Conservation (phyloP, 2,329 filamentous ascomycete genomes). For the Stagonosporopsis tanaceti region DNA sequence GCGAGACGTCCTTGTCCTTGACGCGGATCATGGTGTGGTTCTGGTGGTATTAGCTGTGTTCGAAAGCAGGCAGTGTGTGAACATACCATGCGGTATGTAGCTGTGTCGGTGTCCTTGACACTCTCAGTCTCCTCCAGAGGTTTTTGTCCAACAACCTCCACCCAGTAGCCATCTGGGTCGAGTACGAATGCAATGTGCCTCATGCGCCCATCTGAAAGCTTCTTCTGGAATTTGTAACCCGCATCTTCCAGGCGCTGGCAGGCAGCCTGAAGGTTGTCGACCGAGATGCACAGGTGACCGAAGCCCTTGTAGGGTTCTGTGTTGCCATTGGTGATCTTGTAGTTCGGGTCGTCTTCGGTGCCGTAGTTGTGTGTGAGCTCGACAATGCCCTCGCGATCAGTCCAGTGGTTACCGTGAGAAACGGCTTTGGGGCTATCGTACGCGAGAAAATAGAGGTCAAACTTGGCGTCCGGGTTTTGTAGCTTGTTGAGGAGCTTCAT, state of each 20-base stretch:
- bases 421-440: conserved; percentile 80
- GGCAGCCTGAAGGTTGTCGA: conserved; percentile 78
- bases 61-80: background rate
- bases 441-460: conserved; percentile 93
- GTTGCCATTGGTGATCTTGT: conserved; percentile 87
- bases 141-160: conserved; percentile 81
- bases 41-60: conserved; percentile 49
- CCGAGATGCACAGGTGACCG: conserved; percentile 81
- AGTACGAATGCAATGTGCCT: conserved; percentile 84
- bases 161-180: conserved; percentile 78
- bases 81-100: conserved; percentile 72
- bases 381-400: conserved; percentile 86
- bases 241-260: conserved; percentile 89
- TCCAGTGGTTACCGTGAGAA: conserved; percentile 77
- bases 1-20: conserved; percentile 65
- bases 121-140: conserved; percentile 74
- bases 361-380: conserved; percentile 88
- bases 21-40: conserved; percentile 96
- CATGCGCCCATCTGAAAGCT: conserved; percentile 79
- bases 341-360: conserved; percentile 83
- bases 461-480: conserved; percentile 84
- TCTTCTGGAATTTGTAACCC: conserved; percentile 95
- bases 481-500: conserved; percentile 84
- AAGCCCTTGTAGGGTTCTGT: conserved; percentile 85
- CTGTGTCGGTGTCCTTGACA: conserved; percentile 74